Evolutionary conservation across 2,329 filamentous ascomycete genomes (phyloP), one percentile per base, ranked within the genome.

Genomic region (Trichoderma citrinoviride): DNA sequence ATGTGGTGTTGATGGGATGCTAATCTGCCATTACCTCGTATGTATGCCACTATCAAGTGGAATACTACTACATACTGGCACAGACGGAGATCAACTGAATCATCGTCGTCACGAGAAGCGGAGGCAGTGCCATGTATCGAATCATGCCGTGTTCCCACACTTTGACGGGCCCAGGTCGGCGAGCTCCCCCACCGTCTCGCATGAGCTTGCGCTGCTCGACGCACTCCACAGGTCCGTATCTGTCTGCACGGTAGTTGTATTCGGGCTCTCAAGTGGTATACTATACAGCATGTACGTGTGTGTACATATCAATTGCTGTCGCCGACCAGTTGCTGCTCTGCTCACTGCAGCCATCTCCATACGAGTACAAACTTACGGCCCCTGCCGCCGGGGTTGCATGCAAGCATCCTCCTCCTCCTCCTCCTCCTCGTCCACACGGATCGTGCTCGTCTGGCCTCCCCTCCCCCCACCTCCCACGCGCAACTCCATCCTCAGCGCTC

Each of bases 141-240:
- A 29, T 25, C 47, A 23, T 47, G n/a, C 21, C 49, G 49, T 52
- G 49, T 27, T 52, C 27, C 41, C 41, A 44, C 29, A 27, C 41
- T 46, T 57, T 43, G n/a, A 46, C 54, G 54, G 54, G 49, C 25
- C 33, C 33, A 57, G 54, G 27, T 46, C 54, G 54, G 54, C 54
- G 40, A 57, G 27, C 12, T 23, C 19, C 47, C 43, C 54, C 54
- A 46, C 54, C 25, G 54, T 33, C 41, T 17, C 27, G 54, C 54
- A 46, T 57, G 27, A 46, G 54, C 25, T 12, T 19, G 54, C 19
- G n/a, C 54, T 29, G 33, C 33, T 37, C 33, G 33, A 37, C 14
- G 33, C 33, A 37, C 33, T 37, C 33, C 33, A 37, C 33, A 37
- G 33, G 14, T 12, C 33, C 33, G 33, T 37, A 37, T 37, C 33